These are phyloP conservation scores for Gnaphalium uliginosum DNA, from an alignment of 129 eudicot genomes.

Conservation along the genomic window DNA sequence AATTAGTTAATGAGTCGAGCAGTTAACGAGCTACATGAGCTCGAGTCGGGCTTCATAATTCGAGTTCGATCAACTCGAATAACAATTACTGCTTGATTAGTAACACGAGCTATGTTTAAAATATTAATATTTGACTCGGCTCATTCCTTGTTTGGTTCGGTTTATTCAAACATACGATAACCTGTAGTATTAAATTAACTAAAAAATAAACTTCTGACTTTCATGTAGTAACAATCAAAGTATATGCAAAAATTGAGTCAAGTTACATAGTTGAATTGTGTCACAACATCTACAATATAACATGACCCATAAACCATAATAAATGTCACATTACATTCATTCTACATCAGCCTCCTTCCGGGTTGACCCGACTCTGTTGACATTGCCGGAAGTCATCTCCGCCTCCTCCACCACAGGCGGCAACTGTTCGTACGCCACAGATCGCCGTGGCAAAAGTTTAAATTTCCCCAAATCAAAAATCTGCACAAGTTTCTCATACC, in stretches of 20 bases:
- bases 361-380: conserved; percentile 21
- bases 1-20: no score
- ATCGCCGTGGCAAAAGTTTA: conserved; percentile 50
- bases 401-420: conserved; percentile 83
- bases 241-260: conserved; percentile 15
- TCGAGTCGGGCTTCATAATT: no score
- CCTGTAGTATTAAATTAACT: background rate
- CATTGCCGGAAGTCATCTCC: conserved; percentile 76
- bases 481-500: conserved; percentile 54
- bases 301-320: conserved; percentile 18
- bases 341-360: conserved; percentile 48
- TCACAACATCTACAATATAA: conserved; percentile 16
- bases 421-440: conserved; percentile 72
- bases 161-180: no score
- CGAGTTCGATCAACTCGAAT: no score
- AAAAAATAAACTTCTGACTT: background rate
- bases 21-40: no score
- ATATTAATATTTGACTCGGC: no score
- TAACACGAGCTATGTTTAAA: no score
- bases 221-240: background rate
- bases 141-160: background rate
- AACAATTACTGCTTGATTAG: no score
- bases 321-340: conserved; percentile 27
- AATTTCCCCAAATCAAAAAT: conserved; percentile 40
- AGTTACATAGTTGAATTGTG: conserved; percentile 9